Percentiles rank a stretch among this genome's conserved stretches.
These are phyloP conservation scores for Lactuca saligna DNA, from an alignment of 129 eudicot species.

Conservation along the genomic window DNA sequence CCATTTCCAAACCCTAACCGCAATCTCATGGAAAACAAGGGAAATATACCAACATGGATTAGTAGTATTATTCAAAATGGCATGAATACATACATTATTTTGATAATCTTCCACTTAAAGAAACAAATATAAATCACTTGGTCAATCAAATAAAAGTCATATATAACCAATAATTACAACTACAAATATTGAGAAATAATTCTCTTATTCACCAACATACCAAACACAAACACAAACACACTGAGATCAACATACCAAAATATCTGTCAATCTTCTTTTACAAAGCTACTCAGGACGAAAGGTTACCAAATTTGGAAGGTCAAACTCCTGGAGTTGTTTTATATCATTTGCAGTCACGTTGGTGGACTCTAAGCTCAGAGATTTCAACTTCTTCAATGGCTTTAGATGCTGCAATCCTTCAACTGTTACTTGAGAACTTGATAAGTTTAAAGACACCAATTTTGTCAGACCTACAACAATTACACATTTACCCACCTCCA, in stretches of 20 bases:
- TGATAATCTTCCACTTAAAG: neutral
- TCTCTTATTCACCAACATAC: no score
- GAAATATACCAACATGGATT: no score
- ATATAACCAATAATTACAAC: neutral
- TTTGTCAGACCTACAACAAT: constrained; percentile 58
- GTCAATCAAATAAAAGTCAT: neutral
- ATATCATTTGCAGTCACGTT: constrained; percentile 87
- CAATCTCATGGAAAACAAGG: no score
- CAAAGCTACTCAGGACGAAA: constrained; percentile 67
- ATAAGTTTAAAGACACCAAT: constrained; percentile 75
- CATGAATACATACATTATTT: no score
- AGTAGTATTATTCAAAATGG: no score
- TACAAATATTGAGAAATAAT: no score
- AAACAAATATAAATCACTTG: neutral
- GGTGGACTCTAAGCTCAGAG: constrained; percentile 83
- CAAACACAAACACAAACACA: no score
- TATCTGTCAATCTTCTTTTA: no score
- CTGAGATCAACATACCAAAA: no score
- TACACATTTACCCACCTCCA: neutral
- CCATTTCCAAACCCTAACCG: no score
- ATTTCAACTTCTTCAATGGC: constrained; percentile 65
- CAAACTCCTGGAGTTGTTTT: constrained; percentile 61
- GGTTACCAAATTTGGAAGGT: constrained; percentile 70
- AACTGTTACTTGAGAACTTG: constrained; percentile 83
- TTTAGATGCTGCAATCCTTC: constrained; percentile 70